A percentile compares a stretch with the other conserved stretches of the same genome.
These are phyloP conservation scores for Trichosporon faecale DNA, from an alignment of 1,284 basidiomycete genomes.

Conservation along the genomic window DNA sequence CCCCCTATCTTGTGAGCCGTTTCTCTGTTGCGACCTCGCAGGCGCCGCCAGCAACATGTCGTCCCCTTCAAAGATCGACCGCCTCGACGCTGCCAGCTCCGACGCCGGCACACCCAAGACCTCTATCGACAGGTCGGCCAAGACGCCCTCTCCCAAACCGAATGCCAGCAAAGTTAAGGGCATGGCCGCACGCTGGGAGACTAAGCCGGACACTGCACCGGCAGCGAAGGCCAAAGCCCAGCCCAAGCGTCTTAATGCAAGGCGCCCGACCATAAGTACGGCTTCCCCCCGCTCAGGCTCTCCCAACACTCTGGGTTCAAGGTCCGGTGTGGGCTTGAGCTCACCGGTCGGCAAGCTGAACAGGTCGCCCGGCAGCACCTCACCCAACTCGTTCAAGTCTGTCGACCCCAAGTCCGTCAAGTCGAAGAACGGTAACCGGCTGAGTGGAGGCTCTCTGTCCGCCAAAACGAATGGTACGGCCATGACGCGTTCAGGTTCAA, in stretches of 20 bases:
- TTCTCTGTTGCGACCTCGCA: not conserved
- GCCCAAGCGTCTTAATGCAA: constrained; percentile 9
- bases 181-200: constrained; percentile 25
- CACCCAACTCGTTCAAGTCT: constrained; percentile 16
- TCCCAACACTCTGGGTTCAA: not conserved
- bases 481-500: not conserved
- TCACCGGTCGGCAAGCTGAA: not conserved
- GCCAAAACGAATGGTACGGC: not conserved
- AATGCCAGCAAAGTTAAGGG: constrained; percentile 20
- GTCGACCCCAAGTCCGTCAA: not conserved
- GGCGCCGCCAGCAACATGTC: not conserved
- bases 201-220: constrained; percentile 13
- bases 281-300: not conserved
- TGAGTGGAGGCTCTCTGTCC: constrained; percentile 1
- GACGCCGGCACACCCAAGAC: not conserved
- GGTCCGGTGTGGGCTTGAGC: not conserved
- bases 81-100: constrained; percentile 3
- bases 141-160: not conserved
- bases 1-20: not conserved
- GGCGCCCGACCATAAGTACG: constrained; percentile 7
- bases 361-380: constrained; percentile 6
- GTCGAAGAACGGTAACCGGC: not conserved
- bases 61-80: not conserved
- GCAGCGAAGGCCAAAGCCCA: constrained; percentile 3
- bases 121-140: not conserved